Conservation (phyloP, 306 rosid genomes). For the Malus fusca region DNA sequence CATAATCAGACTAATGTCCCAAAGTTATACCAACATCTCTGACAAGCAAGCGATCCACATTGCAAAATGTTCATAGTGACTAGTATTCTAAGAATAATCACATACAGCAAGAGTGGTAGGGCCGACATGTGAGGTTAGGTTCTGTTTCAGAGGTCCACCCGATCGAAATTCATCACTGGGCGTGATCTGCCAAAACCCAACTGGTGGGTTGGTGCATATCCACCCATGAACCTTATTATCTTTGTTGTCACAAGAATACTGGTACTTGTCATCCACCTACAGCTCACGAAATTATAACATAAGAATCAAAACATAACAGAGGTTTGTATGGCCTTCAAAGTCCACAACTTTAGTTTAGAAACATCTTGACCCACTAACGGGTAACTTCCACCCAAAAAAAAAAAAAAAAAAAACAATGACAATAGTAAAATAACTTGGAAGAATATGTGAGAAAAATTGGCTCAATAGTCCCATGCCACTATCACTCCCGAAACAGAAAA, state of each 20-base stretch:
- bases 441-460: background rate
- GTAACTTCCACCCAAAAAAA: background rate
- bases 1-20: slow-evolving; percentile 8
- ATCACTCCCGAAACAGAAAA: background rate
- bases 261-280: slow-evolving; percentile 73
- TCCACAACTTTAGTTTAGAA: background rate
- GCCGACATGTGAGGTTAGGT: slow-evolving; percentile 88
- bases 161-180: slow-evolving; percentile 89
- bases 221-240: slow-evolving; percentile 84
- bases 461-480: background rate
- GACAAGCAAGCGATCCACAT: background rate
- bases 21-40: background rate
- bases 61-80: background rate
- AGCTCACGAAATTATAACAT: slow-evolving; percentile 21
- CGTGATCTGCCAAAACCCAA: slow-evolving; percentile 80
- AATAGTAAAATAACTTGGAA: background rate
- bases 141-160: slow-evolving; percentile 88
- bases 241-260: slow-evolving; percentile 73
- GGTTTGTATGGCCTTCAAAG: background rate
- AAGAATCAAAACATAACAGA: slow-evolving; percentile 11
- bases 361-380: background rate
- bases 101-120: slow-evolving; percentile 87
- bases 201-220: slow-evolving; percentile 52
- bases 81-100: slow-evolving; percentile 3
- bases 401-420: background rate